These are phyloP conservation scores for Daldinia sp. DNA, from an alignment of 2,329 filamentous ascomycete species.

Conservation along the genomic window DNA sequence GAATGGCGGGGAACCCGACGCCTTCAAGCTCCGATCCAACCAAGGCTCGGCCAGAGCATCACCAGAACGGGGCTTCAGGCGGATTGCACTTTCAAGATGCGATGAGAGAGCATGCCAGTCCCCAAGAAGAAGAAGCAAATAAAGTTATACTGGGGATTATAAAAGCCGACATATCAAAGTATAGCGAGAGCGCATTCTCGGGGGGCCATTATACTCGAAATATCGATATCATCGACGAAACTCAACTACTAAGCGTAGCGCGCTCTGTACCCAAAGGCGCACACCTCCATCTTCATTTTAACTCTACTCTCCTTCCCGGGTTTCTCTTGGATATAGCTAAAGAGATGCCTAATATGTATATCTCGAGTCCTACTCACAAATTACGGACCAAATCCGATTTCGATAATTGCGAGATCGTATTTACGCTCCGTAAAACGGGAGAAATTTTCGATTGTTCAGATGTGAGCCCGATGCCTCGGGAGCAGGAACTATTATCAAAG, in stretches of 20 bases:
- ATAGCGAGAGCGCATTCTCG: constrained; percentile 32
- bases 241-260: constrained; percentile 65
- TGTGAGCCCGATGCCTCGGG: constrained; percentile 53
- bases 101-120: constrained; percentile 24
- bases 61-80: background rate
- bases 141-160: constrained; percentile 15
- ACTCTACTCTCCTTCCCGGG: constrained; percentile 71
- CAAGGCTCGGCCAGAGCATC: background rate
- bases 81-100: constrained; percentile 35
- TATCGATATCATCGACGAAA: constrained; percentile 60
- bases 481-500: constrained; percentile 37
- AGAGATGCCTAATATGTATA: constrained; percentile 71
- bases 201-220: constrained; percentile 69
- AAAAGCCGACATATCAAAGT: constrained; percentile 33
- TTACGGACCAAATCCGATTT: constrained; percentile 51
- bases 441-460: constrained; percentile 50
- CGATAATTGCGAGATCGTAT: constrained; percentile 61
- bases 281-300: constrained; percentile 80
- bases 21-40: background rate
- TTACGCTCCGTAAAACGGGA: constrained; percentile 18
- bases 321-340: constrained; percentile 65
- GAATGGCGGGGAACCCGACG: constrained; percentile 22
- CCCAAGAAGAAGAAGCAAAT: constrained; percentile 25
- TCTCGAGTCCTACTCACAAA: constrained; percentile 65
- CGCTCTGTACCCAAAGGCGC: constrained; percentile 72